Percentiles rank a stretch among this genome's conserved stretches.
Evolutionary conservation across 2,329 filamentous ascomycete species (phyloP).

Genomic region (Pleoardoris graminearum): DNA sequence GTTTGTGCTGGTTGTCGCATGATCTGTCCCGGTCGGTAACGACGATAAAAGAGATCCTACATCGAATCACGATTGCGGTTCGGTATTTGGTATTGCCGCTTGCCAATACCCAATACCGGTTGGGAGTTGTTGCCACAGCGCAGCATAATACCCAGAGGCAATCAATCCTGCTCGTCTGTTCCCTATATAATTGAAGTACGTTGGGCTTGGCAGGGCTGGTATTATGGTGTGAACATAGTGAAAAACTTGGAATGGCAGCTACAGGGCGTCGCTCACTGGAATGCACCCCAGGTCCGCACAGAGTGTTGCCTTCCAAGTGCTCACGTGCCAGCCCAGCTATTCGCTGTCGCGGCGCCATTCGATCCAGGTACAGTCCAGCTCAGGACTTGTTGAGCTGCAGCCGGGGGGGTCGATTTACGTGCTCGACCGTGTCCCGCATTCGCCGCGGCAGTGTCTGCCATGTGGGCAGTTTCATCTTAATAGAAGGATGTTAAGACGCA

Average conservation of each 20-base stretch:
- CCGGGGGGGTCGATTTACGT: background rate
- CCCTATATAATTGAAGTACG: slow-evolving; percentile 10
- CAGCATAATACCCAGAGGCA: too few species aligned
- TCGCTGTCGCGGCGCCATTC: slow-evolving; percentile 10
- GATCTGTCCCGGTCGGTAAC: too few species aligned
- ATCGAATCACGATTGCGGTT: background rate
- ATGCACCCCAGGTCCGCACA: slow-evolving; percentile 25
- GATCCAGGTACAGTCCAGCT: slow-evolving; percentile 15
- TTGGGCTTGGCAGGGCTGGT: slow-evolving; percentile 21
- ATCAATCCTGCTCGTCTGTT: slow-evolving; percentile 1
- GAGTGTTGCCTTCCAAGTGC: background rate
- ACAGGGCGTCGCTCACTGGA: slow-evolving; percentile 12
- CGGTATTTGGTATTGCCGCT: slow-evolving; percentile 3
- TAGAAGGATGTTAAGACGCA: slow-evolving; percentile 14
- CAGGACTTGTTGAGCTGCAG: slow-evolving; percentile 22
- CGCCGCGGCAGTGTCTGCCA: slow-evolving; percentile 1
- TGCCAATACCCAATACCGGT: slow-evolving; percentile 10
- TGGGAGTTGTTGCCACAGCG: background rate
- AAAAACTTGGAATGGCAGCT: slow-evolving; percentile 12
- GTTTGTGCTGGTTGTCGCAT: too few species aligned
- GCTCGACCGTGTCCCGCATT: slow-evolving; percentile 9
- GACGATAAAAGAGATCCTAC: too few species aligned
- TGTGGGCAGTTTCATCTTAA: slow-evolving; percentile 22
- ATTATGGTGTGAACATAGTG: slow-evolving; percentile 19
- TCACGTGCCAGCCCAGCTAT: slow-evolving; percentile 7